Evolutionary conservation across 2,329 filamentous ascomycete species (phyloP).

Genomic region (Aureobasidium sp.): DNA sequence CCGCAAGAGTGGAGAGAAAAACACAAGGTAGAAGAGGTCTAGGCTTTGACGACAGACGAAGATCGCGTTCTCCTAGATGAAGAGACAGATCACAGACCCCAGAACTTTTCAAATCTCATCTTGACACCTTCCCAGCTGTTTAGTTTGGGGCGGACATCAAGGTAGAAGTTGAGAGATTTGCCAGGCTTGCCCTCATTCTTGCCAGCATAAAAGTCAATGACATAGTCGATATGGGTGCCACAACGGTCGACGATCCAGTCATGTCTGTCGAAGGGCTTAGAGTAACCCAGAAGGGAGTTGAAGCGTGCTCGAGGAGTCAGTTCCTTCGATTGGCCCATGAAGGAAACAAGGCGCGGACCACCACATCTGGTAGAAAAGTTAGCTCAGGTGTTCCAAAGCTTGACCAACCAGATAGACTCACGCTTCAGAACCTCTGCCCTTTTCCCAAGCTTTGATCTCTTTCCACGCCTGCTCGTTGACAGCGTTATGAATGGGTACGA

Average conservation of each 20-base stretch:
- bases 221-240: constrained; percentile 78
- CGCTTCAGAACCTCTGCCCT: constrained; percentile 52
- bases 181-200: constrained; percentile 39
- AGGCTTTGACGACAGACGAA: constrained; percentile 14
- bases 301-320: constrained; percentile 77
- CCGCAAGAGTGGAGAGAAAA: constrained; percentile 11
- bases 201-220: constrained; percentile 96
- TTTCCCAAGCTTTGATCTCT: constrained; percentile 87
- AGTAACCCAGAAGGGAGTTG: constrained; percentile 81
- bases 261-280: constrained; percentile 86
- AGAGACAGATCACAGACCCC: constrained; percentile 21
- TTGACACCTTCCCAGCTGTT: constrained; percentile 56
- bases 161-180: constrained; percentile 53
- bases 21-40: constrained; percentile 11
- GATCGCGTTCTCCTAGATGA: constrained; percentile 11
- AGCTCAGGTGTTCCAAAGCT: not conserved
- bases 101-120: constrained; percentile 41
- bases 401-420: constrained; percentile 30
- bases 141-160: constrained; percentile 60
- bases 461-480: constrained; percentile 96
- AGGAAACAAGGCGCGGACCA: constrained; percentile 76
- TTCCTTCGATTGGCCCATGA: constrained; percentile 58
- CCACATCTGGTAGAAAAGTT: constrained; percentile 46
- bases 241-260: constrained; percentile 97
- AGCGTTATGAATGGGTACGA: constrained; percentile 96